Evolutionary conservation across 495 filamentous ascomycete species (phyloP).

Genomic region (Aspergillus affinis): DNA sequence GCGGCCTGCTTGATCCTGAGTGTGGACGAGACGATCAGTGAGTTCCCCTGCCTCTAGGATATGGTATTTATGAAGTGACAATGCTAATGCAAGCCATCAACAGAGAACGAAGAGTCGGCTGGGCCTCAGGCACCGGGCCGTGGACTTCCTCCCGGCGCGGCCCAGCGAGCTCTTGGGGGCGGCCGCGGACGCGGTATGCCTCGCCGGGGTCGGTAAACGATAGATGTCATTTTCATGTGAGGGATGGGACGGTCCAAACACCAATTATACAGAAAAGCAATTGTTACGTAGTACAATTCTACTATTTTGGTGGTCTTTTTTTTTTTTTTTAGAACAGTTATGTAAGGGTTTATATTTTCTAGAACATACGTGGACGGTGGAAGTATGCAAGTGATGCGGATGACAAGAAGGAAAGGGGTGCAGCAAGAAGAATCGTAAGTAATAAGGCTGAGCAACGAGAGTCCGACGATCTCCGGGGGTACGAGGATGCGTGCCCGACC

Average conservation of each 20-base stretch:
- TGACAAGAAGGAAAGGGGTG: no score
- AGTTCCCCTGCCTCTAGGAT: slow-evolving; percentile 25
- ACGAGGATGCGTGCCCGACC: neutral
- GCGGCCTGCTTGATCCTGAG: slow-evolving; percentile 91
- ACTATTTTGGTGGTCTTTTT: neutral
- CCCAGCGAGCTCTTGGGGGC: slow-evolving; percentile 80
- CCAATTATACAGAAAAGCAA: neutral
- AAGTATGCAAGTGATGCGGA: no score
- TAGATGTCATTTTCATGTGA: neutral
- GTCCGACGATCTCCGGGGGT: slow-evolving; percentile 1
- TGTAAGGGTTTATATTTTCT: neutral
- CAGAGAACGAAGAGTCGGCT: slow-evolving; percentile 85
- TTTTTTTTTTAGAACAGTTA: neutral
- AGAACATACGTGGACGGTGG: no score
- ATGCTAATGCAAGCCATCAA: neutral
- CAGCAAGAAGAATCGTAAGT: no score
- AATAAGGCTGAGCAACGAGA: neutral
- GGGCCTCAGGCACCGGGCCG: slow-evolving; percentile 74
- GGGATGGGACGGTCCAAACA: neutral
- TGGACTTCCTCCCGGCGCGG: slow-evolving; percentile 85
- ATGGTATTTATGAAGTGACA: neutral
- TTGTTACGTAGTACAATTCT: neutral
- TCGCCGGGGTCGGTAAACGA: slow-evolving; percentile 36
- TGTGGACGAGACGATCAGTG: slow-evolving; percentile 95
- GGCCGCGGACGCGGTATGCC: slow-evolving; percentile 92